Base-by-base conservation (phyloP, 768 basidiomycete genomes). In the Trametes cubensis region DNA sequence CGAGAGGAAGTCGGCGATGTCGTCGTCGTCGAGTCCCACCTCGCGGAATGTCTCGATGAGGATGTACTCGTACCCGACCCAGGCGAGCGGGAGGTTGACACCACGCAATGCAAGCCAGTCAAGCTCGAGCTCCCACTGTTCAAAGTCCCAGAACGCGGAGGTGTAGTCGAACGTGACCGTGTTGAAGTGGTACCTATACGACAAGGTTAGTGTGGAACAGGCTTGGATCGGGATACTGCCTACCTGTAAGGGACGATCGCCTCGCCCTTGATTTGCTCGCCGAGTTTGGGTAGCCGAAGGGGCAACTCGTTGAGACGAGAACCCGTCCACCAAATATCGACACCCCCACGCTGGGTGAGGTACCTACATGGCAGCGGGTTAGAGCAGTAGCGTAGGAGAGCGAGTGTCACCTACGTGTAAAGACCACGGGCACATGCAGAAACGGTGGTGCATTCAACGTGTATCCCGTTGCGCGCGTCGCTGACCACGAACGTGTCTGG, bases 271-370 rank as follows among this genome's bases (percentile, higher is more conserved):
- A 79, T 54, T 0, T 73, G 70, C 4, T 63, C 57, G 7, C 75
- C 73, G 15, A 79, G 57, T 20, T 64, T 26, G 0, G 78, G 78
- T 2, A 79, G 64, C 18, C 56, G 47, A 0, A 60, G 0, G 4
- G 77, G 71, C 6, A 79, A 70, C 30, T 70, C 50, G 21, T 71
- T 59, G 25, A 79, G 72, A 28, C 77, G 74, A 3, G 78, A 79
- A 6, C 78, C 76, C 2, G 78, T 78, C 78, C 77, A 79, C 75
- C 76, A 79, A 47, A 79, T 79, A 50, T 79, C 78, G 6, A 78
- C 75, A 1, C 73, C 71, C 5, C 72, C 76, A 49, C 72, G 69
- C 26, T 75, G 71, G 1, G 75, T 78, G 39, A 76, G 69, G 60
- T 79, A 79, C 2, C 76, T 77, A 34, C 1, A 25, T 15, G 34